Percentiles rank a stretch among this genome's conserved stretches.
Conservation (phyloP, 371 early-diverging fungal species). For the Entomophthora muscae region DNA sequence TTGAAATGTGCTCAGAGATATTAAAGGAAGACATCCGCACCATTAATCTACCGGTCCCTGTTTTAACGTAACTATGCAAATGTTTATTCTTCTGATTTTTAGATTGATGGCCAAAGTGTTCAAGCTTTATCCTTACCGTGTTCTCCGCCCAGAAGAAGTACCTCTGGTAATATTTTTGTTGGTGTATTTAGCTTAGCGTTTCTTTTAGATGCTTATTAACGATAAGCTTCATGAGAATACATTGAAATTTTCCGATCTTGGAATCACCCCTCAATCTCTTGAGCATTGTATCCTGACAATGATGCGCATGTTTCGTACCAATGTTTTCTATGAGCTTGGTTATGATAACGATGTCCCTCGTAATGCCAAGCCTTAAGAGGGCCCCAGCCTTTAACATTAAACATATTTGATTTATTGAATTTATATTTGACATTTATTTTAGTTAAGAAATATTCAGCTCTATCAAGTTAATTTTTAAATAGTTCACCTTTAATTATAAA, state of each 20-base stretch:
- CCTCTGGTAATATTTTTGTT: conserved; percentile 11
- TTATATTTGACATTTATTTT: too few relatives aligned
- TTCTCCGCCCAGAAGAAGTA: conserved; percentile 48
- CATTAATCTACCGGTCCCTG: conserved; percentile 40
- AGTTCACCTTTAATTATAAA: too few relatives aligned
- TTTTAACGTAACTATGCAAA: conserved; percentile 27
- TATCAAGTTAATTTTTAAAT: too few relatives aligned
- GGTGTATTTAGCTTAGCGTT: background rate
- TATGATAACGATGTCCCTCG: conserved; percentile 6
- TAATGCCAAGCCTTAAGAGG: too few relatives aligned
- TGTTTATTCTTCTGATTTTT: background rate
- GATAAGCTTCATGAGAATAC: background rate
- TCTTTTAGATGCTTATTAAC: conserved; percentile 2
- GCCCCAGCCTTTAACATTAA: too few relatives aligned
- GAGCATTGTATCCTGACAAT: conserved; percentile 4
- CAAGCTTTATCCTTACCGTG: conserved; percentile 32
- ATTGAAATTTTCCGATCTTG: conserved; percentile 3
- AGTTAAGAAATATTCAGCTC: too few relatives aligned
- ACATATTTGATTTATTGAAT: too few relatives aligned
- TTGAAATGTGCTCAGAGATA: conserved; percentile 57
- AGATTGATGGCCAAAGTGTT: conserved; percentile 21
- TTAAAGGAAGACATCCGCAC: conserved; percentile 40
- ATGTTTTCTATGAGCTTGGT: conserved; percentile 7
- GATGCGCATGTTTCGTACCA: conserved; percentile 1
- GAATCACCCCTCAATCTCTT: background rate